Conservation (phyloP, 2,329 filamentous ascomycete genomes). For the Aspergillus sp. region DNA sequence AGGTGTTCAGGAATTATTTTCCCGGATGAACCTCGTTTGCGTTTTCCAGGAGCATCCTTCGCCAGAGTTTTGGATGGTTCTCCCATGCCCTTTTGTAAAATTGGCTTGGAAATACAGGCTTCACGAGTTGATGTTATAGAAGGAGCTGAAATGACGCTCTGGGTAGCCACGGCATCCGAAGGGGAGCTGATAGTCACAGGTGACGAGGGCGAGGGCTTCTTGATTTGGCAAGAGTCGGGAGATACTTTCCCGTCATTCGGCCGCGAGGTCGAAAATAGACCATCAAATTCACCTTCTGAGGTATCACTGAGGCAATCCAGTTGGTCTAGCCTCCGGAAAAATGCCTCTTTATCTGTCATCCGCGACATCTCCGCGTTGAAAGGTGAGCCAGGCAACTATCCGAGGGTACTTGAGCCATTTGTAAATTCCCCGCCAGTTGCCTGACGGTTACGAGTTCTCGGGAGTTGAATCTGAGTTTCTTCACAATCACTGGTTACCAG, state of each 20-base stretch:
- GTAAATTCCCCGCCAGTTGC: slow-evolving; percentile 4
- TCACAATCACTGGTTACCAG: not conserved
- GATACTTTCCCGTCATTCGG: not conserved
- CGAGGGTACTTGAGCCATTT: slow-evolving; percentile 17
- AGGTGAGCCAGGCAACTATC: slow-evolving; percentile 16
- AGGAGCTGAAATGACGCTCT: not conserved
- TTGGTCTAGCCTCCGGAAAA: slow-evolving; percentile 38
- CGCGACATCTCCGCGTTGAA: slow-evolving; percentile 20
- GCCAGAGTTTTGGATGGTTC: slow-evolving; percentile 10
- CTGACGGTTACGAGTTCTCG: not conserved
- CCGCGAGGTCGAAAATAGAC: slow-evolving; percentile 13
- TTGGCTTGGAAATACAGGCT: slow-evolving; percentile 1
- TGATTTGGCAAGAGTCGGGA: not conserved
- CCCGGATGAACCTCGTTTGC: slow-evolving; percentile 36
- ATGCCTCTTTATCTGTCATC: slow-evolving; percentile 29
- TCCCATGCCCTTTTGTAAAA: slow-evolving; percentile 15
- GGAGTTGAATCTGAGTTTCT: not conserved
- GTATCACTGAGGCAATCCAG: slow-evolving; percentile 30
- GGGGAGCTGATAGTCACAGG: not conserved
- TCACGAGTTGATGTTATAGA: not conserved
- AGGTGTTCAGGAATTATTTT: slow-evolving; percentile 53
- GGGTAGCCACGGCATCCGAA: not conserved
- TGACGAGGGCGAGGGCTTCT: not conserved
- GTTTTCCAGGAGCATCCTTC: slow-evolving; percentile 20
- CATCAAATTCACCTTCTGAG: slow-evolving; percentile 22